Evolutionary conservation across 2,329 filamentous ascomycete species (phyloP).

Genomic region (Calycina marina): DNA sequence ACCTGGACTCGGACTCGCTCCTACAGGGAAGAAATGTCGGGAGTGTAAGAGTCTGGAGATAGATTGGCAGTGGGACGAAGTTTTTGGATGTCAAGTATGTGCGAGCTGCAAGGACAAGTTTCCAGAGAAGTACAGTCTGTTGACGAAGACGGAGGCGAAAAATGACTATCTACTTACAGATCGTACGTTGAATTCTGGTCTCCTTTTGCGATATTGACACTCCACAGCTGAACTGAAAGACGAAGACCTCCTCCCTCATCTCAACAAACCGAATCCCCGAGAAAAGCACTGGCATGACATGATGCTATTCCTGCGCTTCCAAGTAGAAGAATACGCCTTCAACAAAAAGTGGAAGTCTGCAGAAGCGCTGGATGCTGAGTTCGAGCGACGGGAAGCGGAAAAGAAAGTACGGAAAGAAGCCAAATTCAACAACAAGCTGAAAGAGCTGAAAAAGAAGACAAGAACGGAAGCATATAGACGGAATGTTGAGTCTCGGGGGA

Average conservation of each 20-base stretch:
- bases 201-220: too few relatives aligned
- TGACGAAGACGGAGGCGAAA: slow-evolving; percentile 93
- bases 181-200: slow-evolving; percentile 38
- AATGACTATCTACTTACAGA: slow-evolving; percentile 95
- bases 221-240: slow-evolving; percentile 73
- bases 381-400: slow-evolving; percentile 60
- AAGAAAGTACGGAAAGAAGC: slow-evolving; percentile 78
- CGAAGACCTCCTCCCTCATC: slow-evolving; percentile 68
- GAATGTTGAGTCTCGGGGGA: slow-evolving; percentile 39
- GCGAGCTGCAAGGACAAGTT: slow-evolving; percentile 72
- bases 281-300: slow-evolving; percentile 96
- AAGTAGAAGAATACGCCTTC: slow-evolving; percentile 90
- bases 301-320: slow-evolving; percentile 90
- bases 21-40: slow-evolving; percentile 57
- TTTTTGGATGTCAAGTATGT: slow-evolving; percentile 65
- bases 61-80: slow-evolving; percentile 88
- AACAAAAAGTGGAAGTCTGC: slow-evolving; percentile 79
- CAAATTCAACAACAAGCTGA: slow-evolving; percentile 80
- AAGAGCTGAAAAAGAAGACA: slow-evolving; percentile 86
- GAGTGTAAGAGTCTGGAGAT: slow-evolving; percentile 80
- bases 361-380: slow-evolving; percentile 78
- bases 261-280: slow-evolving; percentile 85
- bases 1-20: slow-evolving; percentile 64
- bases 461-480: slow-evolving; percentile 78
- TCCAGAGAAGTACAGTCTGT: slow-evolving; percentile 83